Evolutionary conservation across 2,329 filamentous ascomycete species (phyloP), one percentile per base, ranked within the genome.

Genomic region (Alternaria longipes): DNA sequence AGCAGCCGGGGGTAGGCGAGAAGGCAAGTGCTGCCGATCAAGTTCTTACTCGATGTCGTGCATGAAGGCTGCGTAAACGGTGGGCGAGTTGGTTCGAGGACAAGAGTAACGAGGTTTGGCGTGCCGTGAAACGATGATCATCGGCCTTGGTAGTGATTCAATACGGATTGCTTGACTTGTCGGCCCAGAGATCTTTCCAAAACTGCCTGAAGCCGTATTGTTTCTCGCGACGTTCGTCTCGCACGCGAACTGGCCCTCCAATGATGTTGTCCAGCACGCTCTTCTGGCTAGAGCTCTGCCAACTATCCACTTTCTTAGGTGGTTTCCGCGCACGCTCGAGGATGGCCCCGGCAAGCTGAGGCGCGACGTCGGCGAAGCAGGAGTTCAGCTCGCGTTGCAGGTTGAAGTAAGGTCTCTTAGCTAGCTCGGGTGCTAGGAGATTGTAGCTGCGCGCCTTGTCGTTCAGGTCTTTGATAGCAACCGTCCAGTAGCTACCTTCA

Each of bases 381-480:
- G 87, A 84, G 30, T 84, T 85, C 16, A 98, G 84, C 79, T 99
- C 95, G 50, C 94, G 88, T 45, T 93, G 87, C 8, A 98, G 86
- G 2, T 85, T 89, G 74, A 93, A 93, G 78, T 98, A 98, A 0
- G 94, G 92, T 78, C 97, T 97, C 80, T 95, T 96, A 3, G 94
- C 94, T 2, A 97, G 84, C 56, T 93, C 90, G 0, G 95, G 95
- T 0, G 95, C 94, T 89, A 97, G 94, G 3, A 98, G 86, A 71
- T 98, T 98, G 82, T 99, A 99, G 14, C 91, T 91, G 26, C 95
- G 87, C 8, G 93, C 90, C 50, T 96, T 84, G 30, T 81, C 79
- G 79, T 98, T 98, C 57, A 98, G 87, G 58, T 92, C 88, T 47
- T 86, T 85, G 66, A 99, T 86, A 5, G 92, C 87, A 5, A 95